Evolutionary conservation across 202 grass and related monocot species (phyloP).

Genomic region (Eragrostis tef): DNA sequence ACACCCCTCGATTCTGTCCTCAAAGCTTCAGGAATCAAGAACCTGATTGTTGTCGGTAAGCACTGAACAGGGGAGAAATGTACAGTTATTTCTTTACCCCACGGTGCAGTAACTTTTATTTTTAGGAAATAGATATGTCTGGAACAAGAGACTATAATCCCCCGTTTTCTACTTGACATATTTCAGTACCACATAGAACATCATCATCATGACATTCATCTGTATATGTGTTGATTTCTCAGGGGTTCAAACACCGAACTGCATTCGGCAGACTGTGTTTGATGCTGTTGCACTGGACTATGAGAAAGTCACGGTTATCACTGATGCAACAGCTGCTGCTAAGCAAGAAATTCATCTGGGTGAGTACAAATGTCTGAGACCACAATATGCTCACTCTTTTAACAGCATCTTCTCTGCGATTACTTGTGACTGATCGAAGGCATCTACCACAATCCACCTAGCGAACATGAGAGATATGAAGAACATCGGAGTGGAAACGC

Average conservation of each 20-base stretch:
- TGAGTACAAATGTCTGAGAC: slow-evolving; percentile 45
- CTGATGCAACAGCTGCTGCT: slow-evolving; percentile 83
- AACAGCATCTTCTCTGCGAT: neutral
- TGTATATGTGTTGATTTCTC: neutral
- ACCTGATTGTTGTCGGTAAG: slow-evolving; percentile 80
- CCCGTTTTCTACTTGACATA: too few relatives aligned
- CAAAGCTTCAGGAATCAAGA: slow-evolving; percentile 72
- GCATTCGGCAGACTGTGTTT: slow-evolving; percentile 85
- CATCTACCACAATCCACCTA: slow-evolving; percentile 43
- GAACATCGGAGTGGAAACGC: slow-evolving; percentile 74
- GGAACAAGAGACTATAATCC: too few relatives aligned
- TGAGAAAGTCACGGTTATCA: slow-evolving; percentile 68
- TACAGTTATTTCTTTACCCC: too few relatives aligned
- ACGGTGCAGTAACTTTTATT: too few relatives aligned
- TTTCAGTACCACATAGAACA: too few relatives aligned
- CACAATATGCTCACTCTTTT: neutral
- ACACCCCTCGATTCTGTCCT: slow-evolving; percentile 84
- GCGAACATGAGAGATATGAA: slow-evolving; percentile 95
- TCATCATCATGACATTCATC: too few relatives aligned
- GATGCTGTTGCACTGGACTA: slow-evolving; percentile 90
- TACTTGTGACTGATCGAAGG: neutral
- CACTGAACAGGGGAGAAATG: too few relatives aligned
- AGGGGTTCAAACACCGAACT: slow-evolving; percentile 96
- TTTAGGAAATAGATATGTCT: too few relatives aligned
- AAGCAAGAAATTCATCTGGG: slow-evolving; percentile 80